Evolutionary conservation across 2,329 filamentous ascomycete genomes (phyloP), one percentile per base, ranked within the genome.

Genomic region (Fusarium beomiforme): DNA sequence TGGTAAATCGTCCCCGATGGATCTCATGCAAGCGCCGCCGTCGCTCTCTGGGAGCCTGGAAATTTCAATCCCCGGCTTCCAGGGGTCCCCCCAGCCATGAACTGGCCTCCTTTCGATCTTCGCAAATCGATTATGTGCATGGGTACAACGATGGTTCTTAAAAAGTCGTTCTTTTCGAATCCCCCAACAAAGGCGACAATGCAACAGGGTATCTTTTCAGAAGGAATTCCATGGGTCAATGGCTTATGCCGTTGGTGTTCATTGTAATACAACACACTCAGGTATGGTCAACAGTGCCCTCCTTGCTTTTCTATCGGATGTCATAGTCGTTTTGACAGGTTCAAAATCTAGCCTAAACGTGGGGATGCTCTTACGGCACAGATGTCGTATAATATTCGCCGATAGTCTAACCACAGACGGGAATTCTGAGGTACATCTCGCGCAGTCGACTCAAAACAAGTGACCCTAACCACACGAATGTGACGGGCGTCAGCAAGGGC

Each of bases 11-110:
- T 70, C 57, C 64, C 68, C 55, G 63, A 72, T 66, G 66, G 64
- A 67, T 75, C 67, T 75, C 71, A 74, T 74, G 71, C 67, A 74
- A 47, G 44, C 56, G 63, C 59, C 64, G 53, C 61, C 63, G 58
- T 42, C 59, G 24, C 57, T 65, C 49, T 29, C 50, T 59, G 23
- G 21, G 29, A 50, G 46, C 21, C 29, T 50, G 53, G 29, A 46
- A 51, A 51, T 64, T 69, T 61, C 51, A 57, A 43, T 44, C 47
- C 53, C 53, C 41, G 41, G 56, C 55, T 44, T 53, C 46, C 46
- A 47, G 44, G 57, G 68, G 23, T 42, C 44, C 67, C 69, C 67
- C 69, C 36, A 36, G 64, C 46, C 42, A 26, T 65, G 26, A 26
- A 53, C 37, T 43, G 42, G 24, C 59, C 58, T 63, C 46, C 60